Base-by-base conservation (phyloP, 768 basidiomycete genomes). In the Kwoniella sp. region DNA sequence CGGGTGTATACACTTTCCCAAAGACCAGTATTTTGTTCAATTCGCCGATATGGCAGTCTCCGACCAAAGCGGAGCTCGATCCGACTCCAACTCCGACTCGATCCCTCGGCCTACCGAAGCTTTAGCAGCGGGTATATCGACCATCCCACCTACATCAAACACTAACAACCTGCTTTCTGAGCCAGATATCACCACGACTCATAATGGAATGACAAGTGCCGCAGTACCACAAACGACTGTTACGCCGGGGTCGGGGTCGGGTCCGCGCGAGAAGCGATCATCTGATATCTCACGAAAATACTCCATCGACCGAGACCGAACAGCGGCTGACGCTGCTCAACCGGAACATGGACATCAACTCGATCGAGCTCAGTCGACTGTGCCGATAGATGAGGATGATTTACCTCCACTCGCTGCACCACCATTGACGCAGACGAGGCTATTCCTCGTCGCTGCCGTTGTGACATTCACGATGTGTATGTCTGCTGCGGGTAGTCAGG, bases 391-490 rank as follows among this genome's bases (percentile, higher is more conserved):
- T 27, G 57, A 58, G 2, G 27, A 26, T 15, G 57, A 58, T 33
- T 17, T 58, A n/a, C 57, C 57, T 9, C 47, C 60, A 3, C 33
- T 37, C 4, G 29, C 46, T 36, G 33, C 50, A 13, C 27, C 36
- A 10, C 13, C 19, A 3, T 26, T 64, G 36, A 27, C 47, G 21
- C 15, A 26, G 1, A 52, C 47, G 37, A 50, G 49, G 46, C 50
- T 67, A 13, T 48, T 74, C 46, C 30, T 48, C 48, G 64, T 74
- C 33, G 69, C 76, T 0, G 67, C 66, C 26, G 65, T 69, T 21
- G 64, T 72, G 22, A 71, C 73, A 26, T 63, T 60, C 53, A 70
- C 73, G 10, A 69, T 73, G 63, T 46, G 48, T 26, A 54, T 74
- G 50, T 63, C 62, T 8, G 55, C 73, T 2, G 73, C 60, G 10